Base-by-base conservation (phyloP, 176 grass and related monocot genomes). In the Hyparrhenia diplandra region DNA sequence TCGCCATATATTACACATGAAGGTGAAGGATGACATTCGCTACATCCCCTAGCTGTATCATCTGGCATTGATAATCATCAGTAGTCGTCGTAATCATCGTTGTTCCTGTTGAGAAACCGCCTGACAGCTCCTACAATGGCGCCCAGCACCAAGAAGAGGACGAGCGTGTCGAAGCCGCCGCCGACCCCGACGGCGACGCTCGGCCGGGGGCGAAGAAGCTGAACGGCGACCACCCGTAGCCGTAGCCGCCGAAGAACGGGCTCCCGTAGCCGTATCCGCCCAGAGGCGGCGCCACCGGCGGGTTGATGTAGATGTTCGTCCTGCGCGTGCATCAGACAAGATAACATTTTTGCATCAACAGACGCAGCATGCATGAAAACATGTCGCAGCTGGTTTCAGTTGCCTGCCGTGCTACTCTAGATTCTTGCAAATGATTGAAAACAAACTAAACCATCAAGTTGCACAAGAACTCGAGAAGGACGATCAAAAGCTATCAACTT, bases 231-330 rank as follows among this genome's bases (percentile, higher is more conserved):
- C 57, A 94, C 3, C 92, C 92, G 39, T 55, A 95, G 28, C 92
- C 92, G 39, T 55, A 95, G 23, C 90, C 92, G 21, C 88, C 77
- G 45, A 80, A 80, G 77, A 80, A 80, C 21, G 63, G 63, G 63
- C 29, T 27, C 20, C 77, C 90, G 14, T 85, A 97, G 59, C 96
- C 92, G 30, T 99, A 99, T 0, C 96, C 90, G 27, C 96, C 88
- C 24, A 99, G 84, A 17, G 92, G 96, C 8, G 96, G 92, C 5
- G 96, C 90, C 36, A 95, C 82, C 29, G 86, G 92, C 9, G 96
- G 96, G 25, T 99, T 99, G 74, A 93, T 70, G 60, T 91, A 99
- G 71, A 99, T 88, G 72, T 99, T 99, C 51, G 96, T 93, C 90
- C 96, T 99, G 88, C 64, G 10, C 36, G 59, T 55, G 47, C 31